phyloP scores from a whole-genome alignment of 805 yeast genomes.

The Yamadazyma kitorensis region DNA sequence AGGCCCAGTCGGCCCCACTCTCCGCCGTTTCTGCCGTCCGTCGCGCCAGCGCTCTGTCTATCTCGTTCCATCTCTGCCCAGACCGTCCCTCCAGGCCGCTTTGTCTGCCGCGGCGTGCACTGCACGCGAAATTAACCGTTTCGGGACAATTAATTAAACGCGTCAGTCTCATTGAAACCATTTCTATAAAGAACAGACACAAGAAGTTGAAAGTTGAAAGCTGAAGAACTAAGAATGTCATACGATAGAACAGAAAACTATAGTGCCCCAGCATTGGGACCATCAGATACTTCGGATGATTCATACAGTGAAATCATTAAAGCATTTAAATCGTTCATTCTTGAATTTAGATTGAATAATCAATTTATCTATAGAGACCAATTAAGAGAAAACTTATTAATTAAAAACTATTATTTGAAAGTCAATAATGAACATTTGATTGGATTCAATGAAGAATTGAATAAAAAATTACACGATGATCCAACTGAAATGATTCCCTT shows the following conservation, averaged over 20 bases:
- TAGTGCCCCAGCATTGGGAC: slow-evolving; percentile 83
- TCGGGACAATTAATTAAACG: slow-evolving; percentile 13
- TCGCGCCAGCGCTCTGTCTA: too few species aligned
- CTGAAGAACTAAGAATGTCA: slow-evolving; percentile 44
- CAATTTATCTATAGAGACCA: slow-evolving; percentile 89
- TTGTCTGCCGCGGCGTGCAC: too few species aligned
- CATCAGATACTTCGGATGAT: slow-evolving; percentile 65
- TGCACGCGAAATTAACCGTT: slow-evolving; percentile 10
- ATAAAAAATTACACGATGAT: slow-evolving; percentile 77
- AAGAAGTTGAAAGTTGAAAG: not conserved
- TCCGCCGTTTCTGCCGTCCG: too few species aligned
- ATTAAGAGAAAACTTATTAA: slow-evolving; percentile 78
- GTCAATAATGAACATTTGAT: slow-evolving; percentile 84
- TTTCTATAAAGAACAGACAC: too few species aligned
- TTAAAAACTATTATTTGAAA: slow-evolving; percentile 66
- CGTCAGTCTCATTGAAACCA: slow-evolving; percentile 4
- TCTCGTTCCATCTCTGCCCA: too few species aligned
- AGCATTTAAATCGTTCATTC: slow-evolving; percentile 76
- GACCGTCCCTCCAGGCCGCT: too few species aligned
- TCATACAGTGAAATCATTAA: slow-evolving; percentile 67
- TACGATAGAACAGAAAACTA: slow-evolving; percentile 71
- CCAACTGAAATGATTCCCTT: slow-evolving; percentile 86
- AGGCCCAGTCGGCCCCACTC: too few species aligned
- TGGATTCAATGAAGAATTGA: slow-evolving; percentile 84
- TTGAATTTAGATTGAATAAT: slow-evolving; percentile 81